Evolutionary conservation across 768 basidiomycete species (phyloP), one percentile per base, ranked within the genome.

Genomic region (Clathrus columnatus): DNA sequence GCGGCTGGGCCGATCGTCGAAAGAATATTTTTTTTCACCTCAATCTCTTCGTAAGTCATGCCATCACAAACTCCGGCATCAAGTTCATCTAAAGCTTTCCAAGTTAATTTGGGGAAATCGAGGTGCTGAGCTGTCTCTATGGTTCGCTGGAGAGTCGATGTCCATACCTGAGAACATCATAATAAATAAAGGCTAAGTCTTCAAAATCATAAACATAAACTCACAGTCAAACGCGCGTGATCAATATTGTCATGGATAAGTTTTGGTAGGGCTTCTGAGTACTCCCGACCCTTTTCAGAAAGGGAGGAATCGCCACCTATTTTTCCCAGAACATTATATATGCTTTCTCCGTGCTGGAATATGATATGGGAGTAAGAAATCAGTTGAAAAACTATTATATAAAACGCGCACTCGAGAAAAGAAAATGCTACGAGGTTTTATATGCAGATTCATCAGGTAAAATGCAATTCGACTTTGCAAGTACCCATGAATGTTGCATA

Each of bases 41-140:
- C 94, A 56, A 99, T 98, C 76, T 98, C 95, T 73, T 91, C 86
- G 62, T 99, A 99, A 4, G 96, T 98, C 96, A 99, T 98, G 16
- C 87, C 96, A 69, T 99, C 96, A 64, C 96, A 99, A 29, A 99
- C 96, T 23, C 96, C 96, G 7, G 96, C 96, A 68, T 99, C 96
- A 23, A 99, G 76, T 69, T 99, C 96, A 63, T 99, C 96, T 51
- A 99, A 72, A 1, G 91, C 92, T 68, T 99, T 99, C 96, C 96
- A 99, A 2, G 95, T 97, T 60, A 98, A 73, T 63, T 98, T 96
- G 46, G 84, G 76, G 65, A 91, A 97, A 1, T 87, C 83, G 17
- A 99, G 75, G 59, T 79, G 62, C 36, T 84, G 78, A 2, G 82
- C 94, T 0, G 95, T 99, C 66, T 97, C 91, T 17, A 91, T 88